A percentile compares a stretch with the other conserved stretches of the same genome.
Evolutionary conservation across 306 rosid genomes (phyloP).

Genomic region (Heteromeles arbutifolia): DNA sequence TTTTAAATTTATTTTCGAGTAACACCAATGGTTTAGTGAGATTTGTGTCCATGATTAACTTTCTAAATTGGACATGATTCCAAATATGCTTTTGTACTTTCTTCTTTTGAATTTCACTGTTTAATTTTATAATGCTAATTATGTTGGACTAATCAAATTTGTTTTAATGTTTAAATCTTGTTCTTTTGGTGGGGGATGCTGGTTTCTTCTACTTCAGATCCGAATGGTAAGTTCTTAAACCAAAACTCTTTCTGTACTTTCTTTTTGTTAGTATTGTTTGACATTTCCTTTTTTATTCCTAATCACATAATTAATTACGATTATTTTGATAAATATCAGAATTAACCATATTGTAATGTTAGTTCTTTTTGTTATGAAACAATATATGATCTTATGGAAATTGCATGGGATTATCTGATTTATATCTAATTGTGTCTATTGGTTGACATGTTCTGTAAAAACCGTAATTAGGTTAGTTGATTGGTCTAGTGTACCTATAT

Average conservation of each 20-base stretch:
- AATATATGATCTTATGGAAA: too few species aligned
- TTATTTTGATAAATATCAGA: too few species aligned
- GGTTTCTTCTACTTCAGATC: slow-evolving; percentile 54
- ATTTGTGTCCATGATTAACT: slow-evolving; percentile 10
- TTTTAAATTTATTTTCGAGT: neutral
- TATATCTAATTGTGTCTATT: too few species aligned
- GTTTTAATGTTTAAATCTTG: slow-evolving; percentile 1
- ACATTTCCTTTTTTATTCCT: neutral
- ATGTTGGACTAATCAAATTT: slow-evolving; percentile 11
- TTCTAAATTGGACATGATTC: neutral
- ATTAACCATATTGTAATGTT: too few species aligned
- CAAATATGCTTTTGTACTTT: neutral
- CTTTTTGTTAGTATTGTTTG: neutral
- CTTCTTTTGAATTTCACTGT: neutral
- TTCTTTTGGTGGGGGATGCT: slow-evolving; percentile 13
- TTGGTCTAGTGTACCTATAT: too few species aligned
- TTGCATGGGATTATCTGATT: too few species aligned
- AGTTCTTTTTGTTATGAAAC: too few species aligned
- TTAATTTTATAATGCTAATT: neutral
- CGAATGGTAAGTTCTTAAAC: slow-evolving; percentile 53
- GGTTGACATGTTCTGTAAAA: too few species aligned
- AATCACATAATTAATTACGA: too few species aligned
- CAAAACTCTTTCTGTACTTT: neutral
- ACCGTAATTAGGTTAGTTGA: too few species aligned
- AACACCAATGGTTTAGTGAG: slow-evolving; percentile 11